phyloP scores from a whole-genome alignment of 345 rosid genomes.

The Corchorus capsularis region DNA sequence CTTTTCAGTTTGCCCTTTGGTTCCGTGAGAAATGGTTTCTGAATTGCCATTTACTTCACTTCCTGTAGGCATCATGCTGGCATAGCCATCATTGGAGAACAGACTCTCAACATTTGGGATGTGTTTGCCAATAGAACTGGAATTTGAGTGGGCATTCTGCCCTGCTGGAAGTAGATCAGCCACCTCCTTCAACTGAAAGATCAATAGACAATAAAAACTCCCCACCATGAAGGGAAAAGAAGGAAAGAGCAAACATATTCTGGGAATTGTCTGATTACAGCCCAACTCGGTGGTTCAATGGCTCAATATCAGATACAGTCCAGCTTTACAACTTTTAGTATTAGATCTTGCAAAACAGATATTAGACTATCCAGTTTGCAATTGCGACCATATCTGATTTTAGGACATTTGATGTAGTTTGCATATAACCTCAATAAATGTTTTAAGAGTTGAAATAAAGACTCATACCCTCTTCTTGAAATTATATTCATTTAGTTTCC shows the following conservation, averaged over 20 bases:
- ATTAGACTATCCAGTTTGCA: neutral
- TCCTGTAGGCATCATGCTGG: slow-evolving; percentile 41
- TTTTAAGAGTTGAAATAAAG: neutral
- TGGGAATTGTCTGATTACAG: neutral
- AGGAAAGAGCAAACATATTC: neutral
- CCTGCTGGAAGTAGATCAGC: slow-evolving; percentile 49
- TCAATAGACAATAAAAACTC: slow-evolving; percentile 17
- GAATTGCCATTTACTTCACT: slow-evolving; percentile 37
- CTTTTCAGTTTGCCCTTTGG: slow-evolving; percentile 51
- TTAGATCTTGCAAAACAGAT: neutral
- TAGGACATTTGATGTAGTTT: neutral
- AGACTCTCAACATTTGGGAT: slow-evolving; percentile 20
- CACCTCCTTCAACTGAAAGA: slow-evolving; percentile 70
- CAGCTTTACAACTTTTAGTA: neutral
- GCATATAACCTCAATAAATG: neutral
- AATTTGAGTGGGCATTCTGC: slow-evolving; percentile 31
- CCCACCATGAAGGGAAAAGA: neutral
- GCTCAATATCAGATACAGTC: neutral
- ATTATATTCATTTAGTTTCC: neutral
- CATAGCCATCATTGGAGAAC: slow-evolving; percentile 34
- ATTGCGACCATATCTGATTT: neutral
- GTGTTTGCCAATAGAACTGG: slow-evolving; percentile 33
- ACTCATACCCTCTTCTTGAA: slow-evolving; percentile 2
- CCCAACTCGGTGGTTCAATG: neutral
- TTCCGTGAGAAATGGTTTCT: slow-evolving; percentile 40